A percentile compares a stretch with the other conserved stretches of the same genome.
These are phyloP conservation scores for Manihot esculenta DNA, from an alignment of 441 rosid species.

Conservation along the genomic window DNA sequence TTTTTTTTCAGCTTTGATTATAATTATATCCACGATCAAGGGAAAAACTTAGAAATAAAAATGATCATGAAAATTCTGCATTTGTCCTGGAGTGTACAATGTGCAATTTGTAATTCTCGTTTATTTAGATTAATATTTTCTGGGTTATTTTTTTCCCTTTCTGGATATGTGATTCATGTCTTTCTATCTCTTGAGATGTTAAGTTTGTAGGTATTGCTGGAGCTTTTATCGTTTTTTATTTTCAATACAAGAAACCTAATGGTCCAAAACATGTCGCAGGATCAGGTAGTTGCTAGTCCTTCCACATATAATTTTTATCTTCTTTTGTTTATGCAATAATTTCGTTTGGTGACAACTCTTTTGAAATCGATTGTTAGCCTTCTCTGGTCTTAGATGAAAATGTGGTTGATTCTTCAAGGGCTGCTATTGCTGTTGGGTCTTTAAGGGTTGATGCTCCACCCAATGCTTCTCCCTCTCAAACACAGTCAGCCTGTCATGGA, in stretches of 20 bases:
- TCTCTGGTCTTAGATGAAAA: conserved; percentile 22
- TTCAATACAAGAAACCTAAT: conserved; percentile 13
- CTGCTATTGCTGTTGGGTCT: conserved; percentile 28
- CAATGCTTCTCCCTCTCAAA: conserved; percentile 30
- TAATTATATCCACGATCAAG: background rate
- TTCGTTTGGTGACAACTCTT: background rate
- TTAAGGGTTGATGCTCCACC: conserved; percentile 26
- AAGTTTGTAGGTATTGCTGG: conserved; percentile 29
- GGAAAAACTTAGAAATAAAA: background rate
- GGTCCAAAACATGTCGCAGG: conserved; percentile 23
- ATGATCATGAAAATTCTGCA: conserved; percentile 1
- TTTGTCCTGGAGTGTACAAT: background rate
- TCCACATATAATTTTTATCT: background rate
- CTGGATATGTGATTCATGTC: background rate
- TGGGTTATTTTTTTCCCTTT: background rate
- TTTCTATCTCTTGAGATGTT: background rate
- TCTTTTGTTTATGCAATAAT: background rate
- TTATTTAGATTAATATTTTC: background rate
- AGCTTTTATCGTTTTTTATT: conserved; percentile 16
- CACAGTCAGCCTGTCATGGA: conserved; percentile 30
- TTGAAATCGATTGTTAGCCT: conserved; percentile 13
- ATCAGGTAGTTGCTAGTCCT: conserved; percentile 32
- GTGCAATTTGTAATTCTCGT: background rate
- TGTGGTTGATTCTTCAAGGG: conserved; percentile 30
- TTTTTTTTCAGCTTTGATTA: background rate